These are phyloP conservation scores for Chrysopogon serrulatus DNA, from an alignment of 176 grass and related monocot species.

Conservation along the genomic window DNA sequence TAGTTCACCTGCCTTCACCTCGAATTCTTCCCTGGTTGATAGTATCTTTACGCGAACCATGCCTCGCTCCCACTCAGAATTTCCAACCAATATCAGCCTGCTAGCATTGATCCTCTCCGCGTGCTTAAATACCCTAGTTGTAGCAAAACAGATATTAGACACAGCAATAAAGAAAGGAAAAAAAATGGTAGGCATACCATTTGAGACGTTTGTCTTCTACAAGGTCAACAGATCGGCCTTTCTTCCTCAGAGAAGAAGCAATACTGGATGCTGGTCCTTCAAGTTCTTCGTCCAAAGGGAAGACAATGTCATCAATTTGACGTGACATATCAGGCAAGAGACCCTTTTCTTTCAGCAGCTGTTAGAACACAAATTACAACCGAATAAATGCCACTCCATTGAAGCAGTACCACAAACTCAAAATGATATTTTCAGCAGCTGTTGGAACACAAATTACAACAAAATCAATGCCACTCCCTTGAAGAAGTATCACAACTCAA, in stretches of 20 bases:
- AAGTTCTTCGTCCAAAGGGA: conserved; percentile 74
- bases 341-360: conserved; percentile 84
- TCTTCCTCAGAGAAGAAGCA: conserved; percentile 58
- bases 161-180: not conserved
- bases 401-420: not conserved
- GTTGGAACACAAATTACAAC: conserved; percentile 15
- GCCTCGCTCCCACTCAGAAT: conserved; percentile 78
- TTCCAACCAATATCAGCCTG: conserved; percentile 88
- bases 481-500: not conserved
- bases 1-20: conserved; percentile 67
- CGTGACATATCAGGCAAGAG: conserved; percentile 58
- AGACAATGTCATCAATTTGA: conserved; percentile 77
- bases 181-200: conserved; percentile 43
- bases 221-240: conserved; percentile 70
- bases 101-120: conserved; percentile 80
- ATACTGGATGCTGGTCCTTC: conserved; percentile 58
- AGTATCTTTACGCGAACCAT: conserved; percentile 85
- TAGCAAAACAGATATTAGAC: not conserved
- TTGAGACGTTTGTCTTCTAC: conserved; percentile 83
- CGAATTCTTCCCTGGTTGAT: conserved; percentile 90
- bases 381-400: not conserved
- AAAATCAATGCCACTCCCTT: not conserved
- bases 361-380: conserved; percentile 16
- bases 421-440: conserved; percentile 52
- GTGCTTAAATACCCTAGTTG: conserved; percentile 88